Evolutionary conservation across 2,329 filamentous ascomycete species (phyloP), one percentile per base, ranked within the genome.

Genomic region (Sclerotinia trifoliorum): DNA sequence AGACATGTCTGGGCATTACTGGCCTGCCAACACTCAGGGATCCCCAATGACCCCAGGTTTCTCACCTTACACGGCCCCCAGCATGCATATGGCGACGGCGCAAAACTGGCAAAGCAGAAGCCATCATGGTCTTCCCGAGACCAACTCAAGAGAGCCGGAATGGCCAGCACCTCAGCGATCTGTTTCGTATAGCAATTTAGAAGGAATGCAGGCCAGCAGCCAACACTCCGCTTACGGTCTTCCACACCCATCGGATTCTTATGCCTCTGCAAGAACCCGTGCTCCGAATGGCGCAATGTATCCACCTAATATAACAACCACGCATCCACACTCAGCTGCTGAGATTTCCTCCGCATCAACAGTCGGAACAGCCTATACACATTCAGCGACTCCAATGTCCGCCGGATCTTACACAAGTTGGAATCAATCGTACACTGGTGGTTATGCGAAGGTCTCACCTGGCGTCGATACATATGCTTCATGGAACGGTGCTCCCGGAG

Each of bases 1-100:
- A 51, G 82, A 83, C 35, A 71, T 82, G 69, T 61, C 74, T 15
- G 80, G 78, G 68, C 71, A 79, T 13, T 78, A 79, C 17, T 88
- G 85, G 86, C 79, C 81, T 69, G 76, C 80, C 8, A 85, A 83
- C 72, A 75, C 83, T 13, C 79, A 83, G 54, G 84, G 84, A 52
- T 82, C 84, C 10, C 81, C 84, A 13, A 78, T 85, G 46, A 82
- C 82, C 4, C 79, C 83, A 0, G 82, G 81, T 3, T 84, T 83
- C 69, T 82, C 84, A 6, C 80, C 83, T 1, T 86, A 84, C 72
- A 78, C 39, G 3, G 39, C 80, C 7, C 79, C 81, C 29, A 79
- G 81, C 54, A 64, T 76, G 46, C 75, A 74, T 49, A 71, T 74
- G 39, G 71, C 72, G 24, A 73, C 73, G n/a, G 66, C 70, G 8